Evolutionary conservation across 1,139 yeast genomes (phyloP), one percentile per base, ranked within the genome.

Genomic region (Insectozyma bohioensis): DNA sequence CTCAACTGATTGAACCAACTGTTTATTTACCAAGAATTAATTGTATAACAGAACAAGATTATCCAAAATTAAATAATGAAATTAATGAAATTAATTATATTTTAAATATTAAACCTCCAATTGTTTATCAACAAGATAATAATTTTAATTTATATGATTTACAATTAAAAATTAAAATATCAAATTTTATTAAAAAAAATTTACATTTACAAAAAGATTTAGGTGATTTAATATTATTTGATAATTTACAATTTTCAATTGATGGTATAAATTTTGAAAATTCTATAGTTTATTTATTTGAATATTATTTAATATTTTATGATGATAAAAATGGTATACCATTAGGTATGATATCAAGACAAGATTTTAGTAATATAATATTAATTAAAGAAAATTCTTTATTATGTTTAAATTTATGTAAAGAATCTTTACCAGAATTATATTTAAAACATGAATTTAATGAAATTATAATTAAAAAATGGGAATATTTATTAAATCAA

Each of bases 361-460:
- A 57, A 5, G 76, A 73, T 36, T 58, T 74, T 13, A 23, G 45
- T 20, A 47, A 43, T 24, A 40, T 54, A n/a, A 52, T 54, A 33
- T 45, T 58, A 32, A 52, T 53, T 19, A 46, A 54, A 17, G 40
- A 50, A 5, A 48, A 48, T 1, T 48, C 50, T 20, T 54, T 61
- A 0, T 45, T 74, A 9, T 49, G 58, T 4, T 43, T 75, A 10
- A 66, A 62, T 37, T 57, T 73, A 25, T 55, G 64, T 10, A 63
- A 62, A 20, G 57, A 64, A n/a, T 48, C 58, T 4, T 45, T 72
- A 5, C 77, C 79, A 0, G 79, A 75, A 41, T 42, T 75, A n/a
- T 65, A 58, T 24, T 37, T 76, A 2, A 48, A 52, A 20, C 61
- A 67, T 19, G 47, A 46, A 9, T 62, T 63, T 30, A 56, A 54